Percentiles rank a stretch among this genome's conserved stretches.
Evolutionary conservation across 345 rosid genomes (phyloP).

Genomic region (Eucalyptus polybractea): DNA sequence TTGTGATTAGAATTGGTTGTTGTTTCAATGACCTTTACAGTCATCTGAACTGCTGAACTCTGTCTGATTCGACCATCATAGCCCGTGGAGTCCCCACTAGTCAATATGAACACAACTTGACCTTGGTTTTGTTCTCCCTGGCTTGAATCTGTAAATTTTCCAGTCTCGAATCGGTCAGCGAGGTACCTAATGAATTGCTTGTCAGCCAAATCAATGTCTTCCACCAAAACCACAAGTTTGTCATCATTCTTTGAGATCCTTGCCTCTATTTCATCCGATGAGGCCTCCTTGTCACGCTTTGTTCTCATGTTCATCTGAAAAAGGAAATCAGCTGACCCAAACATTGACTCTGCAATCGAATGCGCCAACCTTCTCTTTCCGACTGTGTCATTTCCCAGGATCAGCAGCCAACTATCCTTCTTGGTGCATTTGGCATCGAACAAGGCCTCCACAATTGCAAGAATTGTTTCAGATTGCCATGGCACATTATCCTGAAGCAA

Average conservation of each 20-base stretch:
- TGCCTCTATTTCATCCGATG: constrained; percentile 15
- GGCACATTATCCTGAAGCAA: constrained; percentile 52
- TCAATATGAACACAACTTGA: constrained; percentile 40
- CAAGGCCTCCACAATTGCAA: constrained; percentile 37
- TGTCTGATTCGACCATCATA: constrained; percentile 1
- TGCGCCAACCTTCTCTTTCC: constrained; percentile 73
- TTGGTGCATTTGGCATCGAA: constrained; percentile 7
- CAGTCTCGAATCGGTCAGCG: constrained; percentile 25
- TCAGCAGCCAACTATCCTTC: constrained; percentile 42
- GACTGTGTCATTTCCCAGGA: constrained; percentile 54
- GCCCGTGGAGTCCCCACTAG: constrained; percentile 17
- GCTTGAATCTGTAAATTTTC: constrained; percentile 13
- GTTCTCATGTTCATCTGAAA: constrained; percentile 30
- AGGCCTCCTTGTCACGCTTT: constrained; percentile 1
- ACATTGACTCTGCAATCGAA: constrained; percentile 41
- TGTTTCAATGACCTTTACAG: constrained; percentile 25
- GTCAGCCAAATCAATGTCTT: constrained; percentile 51
- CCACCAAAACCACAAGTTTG: constrained; percentile 42
- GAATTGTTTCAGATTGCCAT: constrained; percentile 56
- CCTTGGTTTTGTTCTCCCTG: constrained; percentile 2
- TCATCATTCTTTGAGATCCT: constrained; percentile 11
- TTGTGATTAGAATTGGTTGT: constrained; percentile 15
- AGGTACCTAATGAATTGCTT: constrained; percentile 32
- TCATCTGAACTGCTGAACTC: constrained; percentile 40
- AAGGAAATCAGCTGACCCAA: constrained; percentile 39